Evolutionary conservation across 1,284 basidiomycete species (phyloP).

Genomic region (Trametes pubescens): DNA sequence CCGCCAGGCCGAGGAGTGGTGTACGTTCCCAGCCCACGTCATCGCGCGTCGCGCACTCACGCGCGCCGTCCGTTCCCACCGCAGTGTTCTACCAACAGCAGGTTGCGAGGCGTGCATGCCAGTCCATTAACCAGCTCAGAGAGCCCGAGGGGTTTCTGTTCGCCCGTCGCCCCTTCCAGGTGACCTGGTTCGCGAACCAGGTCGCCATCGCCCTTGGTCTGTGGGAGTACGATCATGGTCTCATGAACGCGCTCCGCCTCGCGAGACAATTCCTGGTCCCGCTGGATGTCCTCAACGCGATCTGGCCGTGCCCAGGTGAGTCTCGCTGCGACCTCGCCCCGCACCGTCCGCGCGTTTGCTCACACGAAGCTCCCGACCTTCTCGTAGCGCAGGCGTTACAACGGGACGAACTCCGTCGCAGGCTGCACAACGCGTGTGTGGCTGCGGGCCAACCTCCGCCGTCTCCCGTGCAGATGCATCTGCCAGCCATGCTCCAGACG

Average conservation of each 20-base stretch:
- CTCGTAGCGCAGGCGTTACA: conserved; percentile 37
- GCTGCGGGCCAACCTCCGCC: conserved; percentile 31
- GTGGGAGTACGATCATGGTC: conserved; percentile 67
- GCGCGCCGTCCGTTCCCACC: background rate
- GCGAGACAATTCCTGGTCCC: conserved; percentile 69
- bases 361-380: conserved; percentile 4
- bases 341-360: background rate
- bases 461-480: too few species aligned
- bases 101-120: conserved; percentile 62
- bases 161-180: conserved; percentile 70
- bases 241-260: conserved; percentile 68
- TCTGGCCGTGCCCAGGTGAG: conserved; percentile 76
- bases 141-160: conserved; percentile 59
- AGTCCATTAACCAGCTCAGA: conserved; percentile 56
- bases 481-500: conserved; percentile 38
- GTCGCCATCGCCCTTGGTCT: conserved; percentile 64
- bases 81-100: conserved; percentile 70
- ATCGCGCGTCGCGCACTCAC: conserved; percentile 5
- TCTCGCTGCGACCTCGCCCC: conserved; percentile 1
- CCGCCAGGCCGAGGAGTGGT: conserved; percentile 77
- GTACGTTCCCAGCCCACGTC: conserved; percentile 51
- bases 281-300: conserved; percentile 68
- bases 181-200: conserved; percentile 65
- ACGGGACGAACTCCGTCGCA: conserved; percentile 41
- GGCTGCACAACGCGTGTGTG: conserved; percentile 40